phyloP scores from a whole-genome alignment of 306 rosid genomes.

The Trichosanthes cucumerina region DNA sequence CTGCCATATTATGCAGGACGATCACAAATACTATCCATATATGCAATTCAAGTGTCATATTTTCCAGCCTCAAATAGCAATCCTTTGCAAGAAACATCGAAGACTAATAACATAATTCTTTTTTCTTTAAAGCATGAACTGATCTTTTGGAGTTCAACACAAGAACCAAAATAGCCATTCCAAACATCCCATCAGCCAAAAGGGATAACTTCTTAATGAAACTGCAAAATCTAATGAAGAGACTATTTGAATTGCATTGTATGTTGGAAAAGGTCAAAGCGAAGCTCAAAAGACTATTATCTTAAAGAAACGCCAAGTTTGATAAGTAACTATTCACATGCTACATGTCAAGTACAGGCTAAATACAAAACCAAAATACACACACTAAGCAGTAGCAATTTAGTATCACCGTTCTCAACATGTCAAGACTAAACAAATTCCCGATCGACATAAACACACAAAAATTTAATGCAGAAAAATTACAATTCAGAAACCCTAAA shows the following conservation, averaged over 20 bases:
- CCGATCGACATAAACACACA: not conserved
- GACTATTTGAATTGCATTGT: not conserved
- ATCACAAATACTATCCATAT: not conserved
- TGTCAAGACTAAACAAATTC: not conserved
- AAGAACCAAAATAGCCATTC: not conserved
- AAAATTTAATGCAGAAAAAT: not conserved
- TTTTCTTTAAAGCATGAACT: not conserved
- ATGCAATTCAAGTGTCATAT: not conserved
- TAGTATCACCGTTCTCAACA: not conserved
- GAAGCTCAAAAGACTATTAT: not conserved
- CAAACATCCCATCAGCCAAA: not conserved
- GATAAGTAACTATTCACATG: not conserved
- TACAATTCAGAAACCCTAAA: constrained; percentile 7
- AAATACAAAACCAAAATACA: not conserved
- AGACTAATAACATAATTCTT: not conserved
- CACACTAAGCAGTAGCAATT: not conserved
- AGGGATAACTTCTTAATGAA: not conserved
- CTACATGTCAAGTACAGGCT: not conserved
- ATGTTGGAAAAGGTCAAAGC: not conserved
- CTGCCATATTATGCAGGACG: not conserved
- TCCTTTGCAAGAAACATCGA: not conserved
- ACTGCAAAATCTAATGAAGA: not conserved
- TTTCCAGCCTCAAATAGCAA: not conserved
- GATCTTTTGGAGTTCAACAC: not conserved
- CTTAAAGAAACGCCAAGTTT: not conserved